These are phyloP conservation scores for Polychaeton citri DNA, from an alignment of 2,329 filamentous ascomycete genomes.

Conservation along the genomic window DNA sequence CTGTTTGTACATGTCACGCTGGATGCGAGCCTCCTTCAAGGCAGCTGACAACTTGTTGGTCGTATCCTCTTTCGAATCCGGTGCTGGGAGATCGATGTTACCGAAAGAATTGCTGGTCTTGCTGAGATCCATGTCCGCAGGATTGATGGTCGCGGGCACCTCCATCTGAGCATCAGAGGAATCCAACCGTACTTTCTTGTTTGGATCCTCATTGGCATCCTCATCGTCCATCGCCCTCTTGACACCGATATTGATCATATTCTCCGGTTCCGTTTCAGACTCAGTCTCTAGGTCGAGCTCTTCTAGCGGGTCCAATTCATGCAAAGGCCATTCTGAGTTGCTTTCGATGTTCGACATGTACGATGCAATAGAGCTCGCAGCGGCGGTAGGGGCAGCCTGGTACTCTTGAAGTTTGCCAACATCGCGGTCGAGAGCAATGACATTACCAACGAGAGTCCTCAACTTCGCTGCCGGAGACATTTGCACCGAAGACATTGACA, in stretches of 20 bases:
- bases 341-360: conserved; percentile 8
- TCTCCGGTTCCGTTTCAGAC: not conserved
- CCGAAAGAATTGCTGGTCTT: conserved; percentile 30
- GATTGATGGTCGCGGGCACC: conserved; percentile 17
- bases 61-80: not conserved
- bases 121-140: conserved; percentile 23
- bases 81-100: conserved; percentile 4
- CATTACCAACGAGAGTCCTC: not conserved
- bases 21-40: conserved; percentile 11
- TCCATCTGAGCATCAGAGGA: conserved; percentile 1
- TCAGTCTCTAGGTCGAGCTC: conserved; percentile 14
- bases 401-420: conserved; percentile 20
- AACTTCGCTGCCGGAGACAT: not conserved
- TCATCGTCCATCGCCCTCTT: conserved; percentile 3
- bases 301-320: conserved; percentile 20
- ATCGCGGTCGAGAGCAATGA: conserved; percentile 20
- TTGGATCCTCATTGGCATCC: conserved; percentile 2
- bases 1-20: conserved; percentile 15
- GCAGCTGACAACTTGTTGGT: not conserved
- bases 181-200: conserved; percentile 15
- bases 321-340: conserved; percentile 4
- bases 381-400: conserved; percentile 8
- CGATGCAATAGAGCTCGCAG: conserved; percentile 11
- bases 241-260: not conserved
- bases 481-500: not conserved